These are phyloP conservation scores for Eucalyptus sp. DNA, from an alignment of 345 rosid species.

Conservation along the genomic window DNA sequence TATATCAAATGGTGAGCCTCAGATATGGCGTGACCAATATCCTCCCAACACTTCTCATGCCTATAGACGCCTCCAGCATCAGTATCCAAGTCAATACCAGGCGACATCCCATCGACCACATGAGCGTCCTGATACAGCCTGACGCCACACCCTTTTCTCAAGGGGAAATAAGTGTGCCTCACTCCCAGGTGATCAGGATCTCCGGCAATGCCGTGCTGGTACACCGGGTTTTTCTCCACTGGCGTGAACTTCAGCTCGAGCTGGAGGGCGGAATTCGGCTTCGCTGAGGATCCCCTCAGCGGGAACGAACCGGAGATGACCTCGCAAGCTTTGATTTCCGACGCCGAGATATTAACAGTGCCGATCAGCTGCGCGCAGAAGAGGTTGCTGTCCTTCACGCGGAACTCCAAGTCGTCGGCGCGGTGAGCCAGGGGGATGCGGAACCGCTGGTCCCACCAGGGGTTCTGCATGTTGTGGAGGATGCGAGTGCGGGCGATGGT, in stretches of 20 bases:
- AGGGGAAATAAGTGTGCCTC: slow-evolving; percentile 59
- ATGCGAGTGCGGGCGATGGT: slow-evolving; percentile 81
- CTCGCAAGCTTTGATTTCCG: slow-evolving; percentile 21
- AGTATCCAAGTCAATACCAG: slow-evolving; percentile 14
- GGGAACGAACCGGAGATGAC: slow-evolving; percentile 43
- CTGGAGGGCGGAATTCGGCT: slow-evolving; percentile 37
- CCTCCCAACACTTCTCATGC: slow-evolving; percentile 82
- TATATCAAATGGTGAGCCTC: slow-evolving; percentile 97
- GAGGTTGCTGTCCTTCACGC: slow-evolving; percentile 65
- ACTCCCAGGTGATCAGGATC: not conserved
- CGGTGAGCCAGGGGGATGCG: slow-evolving; percentile 63
- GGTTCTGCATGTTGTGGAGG: slow-evolving; percentile 51
- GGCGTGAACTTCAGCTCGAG: slow-evolving; percentile 63
- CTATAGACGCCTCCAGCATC: slow-evolving; percentile 33
- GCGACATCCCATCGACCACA: slow-evolving; percentile 28
- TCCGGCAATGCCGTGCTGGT: slow-evolving; percentile 47
- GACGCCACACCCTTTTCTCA: slow-evolving; percentile 56
- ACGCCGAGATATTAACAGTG: slow-evolving; percentile 33
- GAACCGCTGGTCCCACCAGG: slow-evolving; percentile 70
- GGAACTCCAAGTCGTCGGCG: slow-evolving; percentile 43
- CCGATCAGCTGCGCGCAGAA: slow-evolving; percentile 82
- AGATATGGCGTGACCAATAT: slow-evolving; percentile 66
- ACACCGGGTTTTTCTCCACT: slow-evolving; percentile 32
- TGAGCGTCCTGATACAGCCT: slow-evolving; percentile 92
- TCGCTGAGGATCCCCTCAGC: slow-evolving; percentile 33